Evolutionary conservation across 1,284 basidiomycete species (phyloP), one percentile per base, ranked within the genome.

Genomic region (Peniophora sp.): DNA sequence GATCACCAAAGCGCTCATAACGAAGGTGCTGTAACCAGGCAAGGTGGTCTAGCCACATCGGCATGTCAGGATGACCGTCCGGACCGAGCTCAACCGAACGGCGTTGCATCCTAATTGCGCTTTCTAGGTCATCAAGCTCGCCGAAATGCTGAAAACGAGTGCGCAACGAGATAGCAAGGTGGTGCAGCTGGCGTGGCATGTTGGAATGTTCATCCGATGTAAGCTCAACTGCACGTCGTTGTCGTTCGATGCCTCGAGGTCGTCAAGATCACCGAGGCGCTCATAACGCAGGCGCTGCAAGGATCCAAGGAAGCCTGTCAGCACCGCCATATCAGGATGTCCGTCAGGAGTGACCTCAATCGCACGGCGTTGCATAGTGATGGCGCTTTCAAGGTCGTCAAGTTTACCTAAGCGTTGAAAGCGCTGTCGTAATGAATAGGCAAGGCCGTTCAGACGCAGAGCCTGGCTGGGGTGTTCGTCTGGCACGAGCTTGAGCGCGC

Each of bases 131-230:
- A 8, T 17, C 20, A 16, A 41, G 39, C n/a, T 41, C 16, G 5
- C 20, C n/a, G 16, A 41, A 41, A n/a, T 16, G 20, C 16, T 17
- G 6, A n/a, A 41, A 41, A 17, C 39, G 39, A 22, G 16, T 6
- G 8, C 5, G 39, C 16, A 8, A n/a, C 16, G 16, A 41, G 39
- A 5, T n/a, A 8, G 8, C 39, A n/a, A 41, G 5, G 39, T 41
- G 6, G 39, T 41, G 6, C 8, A 41, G 39, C 8, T 8, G n/a
- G 8, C 16, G 8, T n/a, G 39, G 16, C 39, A 17, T 8, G 39
- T 41, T 16, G n/a, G 39, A 16, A 22, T 41, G 98, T 97, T 81
- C 95, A 96, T 83, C 83, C 98, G 57, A 16, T 8, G 39, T 41
- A n/a, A 41, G 39, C 8, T 41, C 20, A 16, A 41, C 39, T 8